phyloP scores from a whole-genome alignment of 805 yeast genomes.

The Yarrowia sp. region DNA sequence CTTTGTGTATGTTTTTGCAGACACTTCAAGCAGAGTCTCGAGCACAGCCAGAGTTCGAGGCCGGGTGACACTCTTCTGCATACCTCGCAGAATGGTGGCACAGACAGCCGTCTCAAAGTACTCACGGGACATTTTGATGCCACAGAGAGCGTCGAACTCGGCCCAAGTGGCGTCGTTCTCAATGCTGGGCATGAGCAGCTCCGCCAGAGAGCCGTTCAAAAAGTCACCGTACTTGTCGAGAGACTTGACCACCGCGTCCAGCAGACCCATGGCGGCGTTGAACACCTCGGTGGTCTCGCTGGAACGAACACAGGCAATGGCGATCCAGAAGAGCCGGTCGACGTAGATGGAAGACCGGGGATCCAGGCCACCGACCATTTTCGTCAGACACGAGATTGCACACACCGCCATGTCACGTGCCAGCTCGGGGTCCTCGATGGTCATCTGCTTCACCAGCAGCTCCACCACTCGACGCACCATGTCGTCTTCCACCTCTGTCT shows the following conservation, averaged over 20 bases:
- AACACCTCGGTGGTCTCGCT: constrained; percentile 42
- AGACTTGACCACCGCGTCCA: constrained; percentile 42
- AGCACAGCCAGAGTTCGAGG: constrained; percentile 43
- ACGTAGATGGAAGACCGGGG: constrained; percentile 54
- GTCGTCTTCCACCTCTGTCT: constrained; percentile 67
- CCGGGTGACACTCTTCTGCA: constrained; percentile 43
- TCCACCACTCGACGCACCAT: constrained; percentile 52
- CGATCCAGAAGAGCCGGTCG: constrained; percentile 59
- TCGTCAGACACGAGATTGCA: constrained; percentile 56
- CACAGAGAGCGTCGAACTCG: constrained; percentile 38
- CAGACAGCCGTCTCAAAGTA: constrained; percentile 44
- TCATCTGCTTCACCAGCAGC: constrained; percentile 41
- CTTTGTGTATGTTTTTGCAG: constrained; percentile 43
- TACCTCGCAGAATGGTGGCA: constrained; percentile 44
- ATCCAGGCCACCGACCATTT: constrained; percentile 59
- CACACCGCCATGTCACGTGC: constrained; percentile 52
- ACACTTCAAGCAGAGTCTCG: constrained; percentile 45
- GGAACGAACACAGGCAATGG: constrained; percentile 41
- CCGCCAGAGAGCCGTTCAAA: constrained; percentile 40
- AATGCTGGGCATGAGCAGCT: constrained; percentile 39
- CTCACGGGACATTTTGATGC: constrained; percentile 42
- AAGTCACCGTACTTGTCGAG: constrained; percentile 45
- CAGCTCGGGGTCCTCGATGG: constrained; percentile 47
- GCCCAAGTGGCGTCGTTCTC: constrained; percentile 41
- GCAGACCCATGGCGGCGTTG: constrained; percentile 42